These are phyloP conservation scores for Phytopythium oedochilum DNA, from an alignment of 352 stramenopile genomes.

Conservation along the genomic window DNA sequence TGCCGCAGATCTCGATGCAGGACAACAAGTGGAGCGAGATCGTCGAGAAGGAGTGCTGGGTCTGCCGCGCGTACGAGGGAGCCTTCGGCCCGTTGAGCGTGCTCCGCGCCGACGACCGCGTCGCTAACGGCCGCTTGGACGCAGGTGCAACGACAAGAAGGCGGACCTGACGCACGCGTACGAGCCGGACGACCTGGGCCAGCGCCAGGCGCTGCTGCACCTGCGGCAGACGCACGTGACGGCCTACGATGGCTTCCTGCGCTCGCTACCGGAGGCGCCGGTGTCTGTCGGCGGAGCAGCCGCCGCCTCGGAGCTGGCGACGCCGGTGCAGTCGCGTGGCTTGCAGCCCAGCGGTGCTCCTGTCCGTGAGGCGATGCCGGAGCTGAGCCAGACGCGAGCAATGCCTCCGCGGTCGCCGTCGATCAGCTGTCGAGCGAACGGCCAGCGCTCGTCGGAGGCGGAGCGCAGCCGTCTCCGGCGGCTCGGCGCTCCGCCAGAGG, in stretches of 20 bases:
- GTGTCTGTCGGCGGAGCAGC: background rate
- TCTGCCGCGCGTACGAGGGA: conserved; percentile 55
- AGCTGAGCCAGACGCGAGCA: background rate
- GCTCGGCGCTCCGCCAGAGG: conserved; percentile 37
- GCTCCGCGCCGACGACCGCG: background rate
- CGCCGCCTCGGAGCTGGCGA: background rate
- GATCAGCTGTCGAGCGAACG: background rate
- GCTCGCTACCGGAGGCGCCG: conserved; percentile 28
- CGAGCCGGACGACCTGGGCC: conserved; percentile 54
- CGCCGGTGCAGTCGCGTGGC: background rate
- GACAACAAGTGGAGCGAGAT: conserved; percentile 85
- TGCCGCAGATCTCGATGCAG: conserved; percentile 70
- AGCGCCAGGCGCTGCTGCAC: conserved; percentile 57
- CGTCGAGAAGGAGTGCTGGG: conserved; percentile 68
- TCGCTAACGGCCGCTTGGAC: background rate
- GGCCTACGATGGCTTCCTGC: conserved; percentile 50
- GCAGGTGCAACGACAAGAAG: conserved; percentile 3
- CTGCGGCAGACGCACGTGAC: conserved; percentile 52
- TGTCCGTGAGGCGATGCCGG: background rate
- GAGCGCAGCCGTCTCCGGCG: conserved; percentile 55
- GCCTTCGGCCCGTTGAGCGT: background rate
- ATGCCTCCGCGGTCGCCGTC: background rate
- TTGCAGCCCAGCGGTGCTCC: no score
- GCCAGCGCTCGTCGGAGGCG: conserved; percentile 40
- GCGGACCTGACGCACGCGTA: conserved; percentile 63